Base-by-base conservation (phyloP, 768 basidiomycete species). In the Suillus occidentalis region DNA sequence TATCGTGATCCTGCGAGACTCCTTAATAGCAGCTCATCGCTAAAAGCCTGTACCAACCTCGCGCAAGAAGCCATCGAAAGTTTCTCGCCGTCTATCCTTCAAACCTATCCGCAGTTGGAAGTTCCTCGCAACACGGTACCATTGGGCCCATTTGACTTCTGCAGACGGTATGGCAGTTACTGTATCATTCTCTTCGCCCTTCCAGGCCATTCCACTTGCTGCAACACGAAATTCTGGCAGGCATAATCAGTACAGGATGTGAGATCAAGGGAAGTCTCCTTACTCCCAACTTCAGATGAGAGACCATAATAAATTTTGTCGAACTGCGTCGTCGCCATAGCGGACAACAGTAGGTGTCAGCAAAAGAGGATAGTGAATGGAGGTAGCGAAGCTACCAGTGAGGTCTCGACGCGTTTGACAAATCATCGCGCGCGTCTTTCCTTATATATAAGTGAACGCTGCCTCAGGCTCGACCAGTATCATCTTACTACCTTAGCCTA, bases 171-270 rank as follows among this genome's bases (percentile, higher is more conserved):
- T 82, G 13, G 90, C 87, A 14, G 82, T 82, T 49, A 89, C 84
- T 4, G 80, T 78, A 50, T 89, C 87, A 16, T 81, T 83, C 20
- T 92, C 91, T 56, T 86, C 84, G 50, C 87, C 90, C 67, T 90
- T 98, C 97, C 97, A 99, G 6, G 94, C 97, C 82, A 99, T 89
- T 53, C 97, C 97, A 69, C 89, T 92, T 56, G 83, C 73, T 13
- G 95, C 95, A 70, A 99, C 83, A 68, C 97, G 94, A 66, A 99
- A 83, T 80, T 93, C 92, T 94, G 69, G 16, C n/a, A 40, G 42
- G 9, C 57, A 47, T 73, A 49, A 63, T 73, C 52, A 64, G 60
- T 57, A 43, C 52, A 60, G 34, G 36, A 37, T 22, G 62, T 10
- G 45, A 37, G 0, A 43, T 20, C 37, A 6, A 4, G 34, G 13